Evolutionary conservation across 1,284 basidiomycete genomes (phyloP), one percentile per base, ranked within the genome.

Genomic region (Malassezia vespertilionis): DNA sequence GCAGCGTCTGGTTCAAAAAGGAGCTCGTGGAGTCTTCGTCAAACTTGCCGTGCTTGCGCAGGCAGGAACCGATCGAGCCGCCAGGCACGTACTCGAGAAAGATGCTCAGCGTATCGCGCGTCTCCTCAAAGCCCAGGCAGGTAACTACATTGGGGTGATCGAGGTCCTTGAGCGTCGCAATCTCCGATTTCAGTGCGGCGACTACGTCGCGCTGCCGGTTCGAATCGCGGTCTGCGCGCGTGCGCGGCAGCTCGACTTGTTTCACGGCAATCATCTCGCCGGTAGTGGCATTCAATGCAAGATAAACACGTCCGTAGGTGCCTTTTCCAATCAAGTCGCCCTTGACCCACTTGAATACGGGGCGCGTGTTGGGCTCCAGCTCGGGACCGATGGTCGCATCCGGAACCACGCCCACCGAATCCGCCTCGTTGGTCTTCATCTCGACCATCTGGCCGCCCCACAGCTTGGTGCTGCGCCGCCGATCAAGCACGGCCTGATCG

Each of bases 231-330:
- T 97, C 91, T 60, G 82, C 84, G 11, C 82, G 80, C 1, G 88
- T 91, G 40, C 81, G 80, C 1, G 91, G 90, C 48, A 91, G 78
- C 72, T 96, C 91, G 39, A 99, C 93, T 73, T 99, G 93, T 74
- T 99, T 99, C 58, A 99, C 93, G 6, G 93, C 93, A 61, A 97
- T 90, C 85, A 96, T 91, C 72, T 97, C 91, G 46, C 91, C 91
- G 0, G 90, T 95, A 1, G 87, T 91, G n/a, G 86, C 87, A 71
- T 97, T 97, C 54, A 97, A 76, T 15, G 88, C 93, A 39, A 96
- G 80, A 66, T 95, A 97, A 23, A 97, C 93, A 40, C 85, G 80
- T 6, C 91, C 91, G 65, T 90, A 99, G 4, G 89, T 93, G 20
- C 93, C 93, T 65, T 86, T 88, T 33, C 93, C 93, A 57, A 97